phyloP scores from a whole-genome alignment of 2,329 filamentous ascomycete genomes.

The Ascochyta fabae region DNA sequence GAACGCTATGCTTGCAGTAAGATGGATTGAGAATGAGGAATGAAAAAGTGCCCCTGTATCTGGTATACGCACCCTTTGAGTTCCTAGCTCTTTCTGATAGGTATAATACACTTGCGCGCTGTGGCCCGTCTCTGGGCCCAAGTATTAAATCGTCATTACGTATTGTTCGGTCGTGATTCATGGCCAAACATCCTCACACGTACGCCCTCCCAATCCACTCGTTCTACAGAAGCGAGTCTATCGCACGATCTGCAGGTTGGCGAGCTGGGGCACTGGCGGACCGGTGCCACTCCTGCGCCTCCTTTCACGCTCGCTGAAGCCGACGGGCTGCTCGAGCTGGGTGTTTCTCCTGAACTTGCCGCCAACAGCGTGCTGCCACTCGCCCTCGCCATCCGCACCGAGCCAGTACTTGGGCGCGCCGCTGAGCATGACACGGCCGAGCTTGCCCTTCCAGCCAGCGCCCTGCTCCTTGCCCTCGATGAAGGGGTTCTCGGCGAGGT shows the following conservation, averaged over 20 bases:
- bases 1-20: slow-evolving; percentile 9
- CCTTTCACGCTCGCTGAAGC: slow-evolving; percentile 64
- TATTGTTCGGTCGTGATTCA: slow-evolving; percentile 7
- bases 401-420: slow-evolving; percentile 83
- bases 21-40: neutral
- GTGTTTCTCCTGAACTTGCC: slow-evolving; percentile 64
- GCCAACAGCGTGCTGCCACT: slow-evolving; percentile 71
- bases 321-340: slow-evolving; percentile 49
- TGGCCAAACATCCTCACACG: slow-evolving; percentile 1
- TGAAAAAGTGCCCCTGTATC: neutral
- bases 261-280: slow-evolving; percentile 53
- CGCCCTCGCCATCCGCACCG: slow-evolving; percentile 67
- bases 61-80: neutral
- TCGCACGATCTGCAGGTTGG: slow-evolving; percentile 30
- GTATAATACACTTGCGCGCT: slow-evolving; percentile 8
- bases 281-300: slow-evolving; percentile 68
- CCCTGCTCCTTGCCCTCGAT: slow-evolving; percentile 72
- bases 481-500: slow-evolving; percentile 72
- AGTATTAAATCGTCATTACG: slow-evolving; percentile 15
- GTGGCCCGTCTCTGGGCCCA: neutral
- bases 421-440: slow-evolving; percentile 80
- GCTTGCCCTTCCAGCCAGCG: slow-evolving; percentile 76
- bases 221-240: slow-evolving; percentile 17
- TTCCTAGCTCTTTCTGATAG: slow-evolving; percentile 6
- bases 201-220: neutral